phyloP scores from a whole-genome alignment of 257 asterid genomes.

The Nicotiana obtusifolia region DNA sequence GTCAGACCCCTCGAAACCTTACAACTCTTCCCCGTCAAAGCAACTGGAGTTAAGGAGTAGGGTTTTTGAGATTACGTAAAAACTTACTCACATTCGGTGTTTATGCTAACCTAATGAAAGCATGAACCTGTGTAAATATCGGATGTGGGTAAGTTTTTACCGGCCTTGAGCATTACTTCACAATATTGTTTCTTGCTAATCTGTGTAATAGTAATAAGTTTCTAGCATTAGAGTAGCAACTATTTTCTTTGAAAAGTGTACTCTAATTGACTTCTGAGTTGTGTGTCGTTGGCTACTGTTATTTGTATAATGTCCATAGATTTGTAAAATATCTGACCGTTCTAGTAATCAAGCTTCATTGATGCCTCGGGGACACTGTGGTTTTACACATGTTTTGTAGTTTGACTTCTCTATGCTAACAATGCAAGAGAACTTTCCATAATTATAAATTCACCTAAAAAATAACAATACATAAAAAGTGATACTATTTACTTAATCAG shows the following conservation, averaged over 20 bases:
- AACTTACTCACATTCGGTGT: too few species aligned
- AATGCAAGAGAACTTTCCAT: too few species aligned
- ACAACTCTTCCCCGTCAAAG: conserved; percentile 60
- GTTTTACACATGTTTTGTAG: neutral
- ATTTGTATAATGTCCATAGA: neutral
- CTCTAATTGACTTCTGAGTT: too few species aligned
- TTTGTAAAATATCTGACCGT: neutral
- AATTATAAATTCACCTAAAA: too few species aligned
- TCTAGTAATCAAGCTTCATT: neutral
- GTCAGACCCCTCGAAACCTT: conserved; percentile 60
- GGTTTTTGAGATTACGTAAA: neutral
- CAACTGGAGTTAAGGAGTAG: conserved; percentile 17
- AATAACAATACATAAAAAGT: too few species aligned
- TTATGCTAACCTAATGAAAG: too few species aligned
- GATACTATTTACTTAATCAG: too few species aligned
- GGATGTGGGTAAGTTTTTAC: too few species aligned
- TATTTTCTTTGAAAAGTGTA: neutral
- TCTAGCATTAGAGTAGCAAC: neutral
- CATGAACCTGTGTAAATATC: too few species aligned
- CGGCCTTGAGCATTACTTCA: neutral
- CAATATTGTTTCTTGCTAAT: neutral
- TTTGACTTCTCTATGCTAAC: too few species aligned
- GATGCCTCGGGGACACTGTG: neutral
- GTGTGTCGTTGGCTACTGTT: neutral
- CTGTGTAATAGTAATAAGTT: neutral